A percentile compares a stretch with the other conserved stretches of the same genome.
Evolutionary conservation across 2,329 filamentous ascomycete genomes (phyloP).

Genomic region (Colletotrichum caudatum): DNA sequence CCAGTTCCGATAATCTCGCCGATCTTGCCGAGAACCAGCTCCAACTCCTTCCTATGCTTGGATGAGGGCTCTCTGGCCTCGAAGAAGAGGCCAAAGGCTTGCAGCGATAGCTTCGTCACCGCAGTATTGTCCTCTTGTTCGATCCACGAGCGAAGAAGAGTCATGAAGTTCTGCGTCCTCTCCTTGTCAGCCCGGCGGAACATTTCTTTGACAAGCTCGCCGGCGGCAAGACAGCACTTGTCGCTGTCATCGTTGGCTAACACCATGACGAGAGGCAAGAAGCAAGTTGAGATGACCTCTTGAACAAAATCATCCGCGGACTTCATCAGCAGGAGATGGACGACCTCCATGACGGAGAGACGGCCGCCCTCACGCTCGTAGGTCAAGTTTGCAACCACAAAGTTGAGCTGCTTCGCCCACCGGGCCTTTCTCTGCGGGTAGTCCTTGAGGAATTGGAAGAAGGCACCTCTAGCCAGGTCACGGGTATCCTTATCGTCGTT

Average conservation of each 20-base stretch:
- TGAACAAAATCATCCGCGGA: conserved; percentile 85
- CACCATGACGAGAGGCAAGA: conserved; percentile 86
- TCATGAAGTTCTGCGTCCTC: conserved; percentile 76
- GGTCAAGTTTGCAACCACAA: conserved; percentile 89
- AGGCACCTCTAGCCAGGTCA: conserved; percentile 88
- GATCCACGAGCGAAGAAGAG: conserved; percentile 80
- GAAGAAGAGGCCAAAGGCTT: conserved; percentile 86
- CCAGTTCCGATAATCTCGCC: conserved; percentile 66
- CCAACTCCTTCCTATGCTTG: conserved; percentile 76
- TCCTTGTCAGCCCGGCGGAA: conserved; percentile 84
- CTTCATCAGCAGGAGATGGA: conserved; percentile 88
- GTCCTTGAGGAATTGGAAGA: conserved; percentile 93
- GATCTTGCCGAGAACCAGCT: conserved; percentile 69
- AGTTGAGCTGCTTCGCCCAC: conserved; percentile 89
- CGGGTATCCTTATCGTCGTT: conserved; percentile 92
- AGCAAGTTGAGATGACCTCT: conserved; percentile 83
- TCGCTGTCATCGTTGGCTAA: conserved; percentile 90
- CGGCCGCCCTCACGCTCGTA: conserved; percentile 91
- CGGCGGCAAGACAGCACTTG: conserved; percentile 86
- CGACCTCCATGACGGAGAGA: conserved; percentile 91
- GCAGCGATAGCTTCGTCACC: conserved; percentile 79
- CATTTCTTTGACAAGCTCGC: conserved; percentile 81
- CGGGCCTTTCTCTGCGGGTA: conserved; percentile 93
- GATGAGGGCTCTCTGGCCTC: conserved; percentile 71
- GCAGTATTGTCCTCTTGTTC: conserved; percentile 78